phyloP scores from a whole-genome alignment of 108 stramenopile species.

The Skeletonema marinoi region DNA sequence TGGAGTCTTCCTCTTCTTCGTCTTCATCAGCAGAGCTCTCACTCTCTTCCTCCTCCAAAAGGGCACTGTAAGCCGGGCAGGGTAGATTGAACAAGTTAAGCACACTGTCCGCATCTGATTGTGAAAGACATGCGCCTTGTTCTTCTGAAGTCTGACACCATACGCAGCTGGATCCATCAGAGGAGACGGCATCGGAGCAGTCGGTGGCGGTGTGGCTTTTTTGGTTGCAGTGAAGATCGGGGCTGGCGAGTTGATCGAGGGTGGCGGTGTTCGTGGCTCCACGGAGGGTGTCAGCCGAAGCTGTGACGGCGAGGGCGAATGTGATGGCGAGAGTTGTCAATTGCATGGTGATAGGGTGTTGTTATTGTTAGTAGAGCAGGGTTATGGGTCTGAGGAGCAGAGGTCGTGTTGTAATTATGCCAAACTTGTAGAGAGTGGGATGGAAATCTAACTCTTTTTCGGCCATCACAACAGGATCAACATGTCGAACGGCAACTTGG shows the following conservation, averaged over 20 bases:
- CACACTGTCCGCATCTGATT: background rate
- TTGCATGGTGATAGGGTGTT: background rate
- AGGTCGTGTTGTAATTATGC: background rate
- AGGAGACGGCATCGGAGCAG: background rate
- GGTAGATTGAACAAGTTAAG: background rate
- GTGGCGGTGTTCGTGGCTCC: background rate
- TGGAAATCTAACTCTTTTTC: too few species aligned
- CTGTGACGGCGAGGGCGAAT: background rate
- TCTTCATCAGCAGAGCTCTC: background rate
- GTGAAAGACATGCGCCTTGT: background rate
- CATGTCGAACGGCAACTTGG: background rate
- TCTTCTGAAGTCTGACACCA: constrained; percentile 5
- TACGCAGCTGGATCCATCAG: background rate
- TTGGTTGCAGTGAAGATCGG: background rate
- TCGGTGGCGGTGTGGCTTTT: background rate
- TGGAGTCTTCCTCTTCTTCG: background rate
- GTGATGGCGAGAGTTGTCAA: background rate
- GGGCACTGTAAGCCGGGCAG: background rate
- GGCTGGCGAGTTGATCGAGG: background rate
- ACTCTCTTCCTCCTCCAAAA: background rate
- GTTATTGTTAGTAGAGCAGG: too few species aligned
- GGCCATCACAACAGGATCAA: background rate
- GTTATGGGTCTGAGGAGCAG: background rate
- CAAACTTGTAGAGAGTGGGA: background rate
- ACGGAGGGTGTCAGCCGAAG: constrained; percentile 3